Base-by-base conservation (phyloP, 768 basidiomycete species). In the Leccinum rimulosum region DNA sequence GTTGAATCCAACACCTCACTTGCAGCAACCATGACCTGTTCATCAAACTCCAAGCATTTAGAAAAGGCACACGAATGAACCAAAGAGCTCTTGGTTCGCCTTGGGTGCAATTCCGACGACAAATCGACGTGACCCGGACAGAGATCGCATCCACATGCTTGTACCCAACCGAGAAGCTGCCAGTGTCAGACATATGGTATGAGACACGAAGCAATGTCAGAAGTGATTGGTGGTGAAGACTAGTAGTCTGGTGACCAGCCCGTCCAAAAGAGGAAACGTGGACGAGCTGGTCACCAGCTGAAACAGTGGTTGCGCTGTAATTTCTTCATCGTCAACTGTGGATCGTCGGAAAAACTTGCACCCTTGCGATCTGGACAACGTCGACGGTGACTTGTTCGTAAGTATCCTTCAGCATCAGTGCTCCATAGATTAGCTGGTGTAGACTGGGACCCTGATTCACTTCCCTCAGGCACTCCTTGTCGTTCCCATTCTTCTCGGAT, bases 121-220 rank as follows among this genome's bases (percentile, higher is more conserved):
- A 82, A 79, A 65, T 73, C 80, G 12, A 83, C 83, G 28, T 88
- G 85, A 84, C 47, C 54, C 4, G 6, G 73, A 75, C 59, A 70
- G 70, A 49, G 83, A 83, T 59, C 75, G 79, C 19, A 77, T 79
- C 43, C 83, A 87, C 65, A 82, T 87, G 81, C 85, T 85, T 3
- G 78, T 70, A 66, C 81, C 81, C 61, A 75, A 69, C 27, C 30
- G 38, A 17, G 53, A 80, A 60, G 67, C 64, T 48, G 79, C 83
- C 31, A 72, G 31, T 33, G 31, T 33, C 31, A 77, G 11, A 76
- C 69, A 1, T 84, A 79, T 36, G 74, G 82, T 77, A 65, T 30
- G 52, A 31, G 17, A 31, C 36, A 51, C 31, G 14, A 36, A 30
- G 40, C 52, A 38, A 58, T 58, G 48, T 33, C 35, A 33, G 61